Percentiles rank a stretch among this genome's conserved stretches.
phyloP scores from a whole-genome alignment of 2,329 filamentous ascomycete species.

The Curvularia verruculosa region DNA sequence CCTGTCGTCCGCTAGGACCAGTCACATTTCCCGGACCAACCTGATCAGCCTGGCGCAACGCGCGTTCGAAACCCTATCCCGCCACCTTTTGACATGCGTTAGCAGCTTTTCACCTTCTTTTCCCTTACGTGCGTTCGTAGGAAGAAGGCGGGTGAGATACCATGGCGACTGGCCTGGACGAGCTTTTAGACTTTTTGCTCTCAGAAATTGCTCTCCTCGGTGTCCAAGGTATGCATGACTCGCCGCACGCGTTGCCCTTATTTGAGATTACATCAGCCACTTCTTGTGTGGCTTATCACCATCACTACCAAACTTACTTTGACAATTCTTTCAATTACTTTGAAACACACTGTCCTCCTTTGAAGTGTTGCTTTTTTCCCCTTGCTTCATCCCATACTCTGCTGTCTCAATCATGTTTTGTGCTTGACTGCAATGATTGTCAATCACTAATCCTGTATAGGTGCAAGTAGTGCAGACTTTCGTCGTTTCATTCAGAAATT shows the following conservation, averaged over 20 bases:
- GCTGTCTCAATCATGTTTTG: background rate
- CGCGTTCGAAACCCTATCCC: conserved; percentile 33
- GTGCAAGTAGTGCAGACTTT: conserved; percentile 51
- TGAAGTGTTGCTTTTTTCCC: background rate
- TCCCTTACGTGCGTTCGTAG: conserved; percentile 18
- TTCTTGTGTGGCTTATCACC: background rate
- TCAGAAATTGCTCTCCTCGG: conserved; percentile 65
- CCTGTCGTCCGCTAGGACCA: conserved; percentile 10
- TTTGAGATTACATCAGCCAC: conserved; percentile 11
- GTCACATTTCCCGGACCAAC: conserved; percentile 10
- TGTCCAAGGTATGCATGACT: conserved; percentile 59
- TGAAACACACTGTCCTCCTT: background rate
- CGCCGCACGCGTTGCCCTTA: conserved; percentile 10
- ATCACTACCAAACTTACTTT: background rate
- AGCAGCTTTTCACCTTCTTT: conserved; percentile 13
- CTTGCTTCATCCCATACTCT: background rate
- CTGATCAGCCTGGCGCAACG: conserved; percentile 10
- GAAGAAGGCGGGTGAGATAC: conserved; percentile 24
- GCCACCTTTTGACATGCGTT: conserved; percentile 22
- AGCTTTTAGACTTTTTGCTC: conserved; percentile 63
- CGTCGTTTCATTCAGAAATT: conserved; percentile 47
- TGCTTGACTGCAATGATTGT: conserved; percentile 6
- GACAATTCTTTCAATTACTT: background rate
- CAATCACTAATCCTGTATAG: conserved; percentile 28
- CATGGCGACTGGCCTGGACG: conserved; percentile 57